Evolutionary conservation across 202 grass and related monocot genomes (phyloP).

Genomic region (Schoenoplectus triqueter): DNA sequence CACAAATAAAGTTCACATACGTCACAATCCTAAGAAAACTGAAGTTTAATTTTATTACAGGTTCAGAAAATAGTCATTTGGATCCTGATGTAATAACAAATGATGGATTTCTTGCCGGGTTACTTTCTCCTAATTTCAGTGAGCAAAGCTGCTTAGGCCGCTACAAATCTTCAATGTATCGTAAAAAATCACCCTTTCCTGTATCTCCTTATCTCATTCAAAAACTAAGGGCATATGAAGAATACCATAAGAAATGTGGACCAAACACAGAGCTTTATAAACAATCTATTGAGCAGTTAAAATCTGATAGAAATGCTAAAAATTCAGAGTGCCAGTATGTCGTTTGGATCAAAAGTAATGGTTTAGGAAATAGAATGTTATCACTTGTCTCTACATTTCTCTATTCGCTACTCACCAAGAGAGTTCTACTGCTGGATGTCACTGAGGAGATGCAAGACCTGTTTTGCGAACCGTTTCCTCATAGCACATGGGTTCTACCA

Average conservation of each 20-base stretch:
- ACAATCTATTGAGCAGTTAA: slow-evolving; percentile 51
- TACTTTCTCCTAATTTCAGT: slow-evolving; percentile 56
- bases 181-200: slow-evolving; percentile 45
- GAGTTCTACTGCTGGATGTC: slow-evolving; percentile 59
- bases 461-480: slow-evolving; percentile 70
- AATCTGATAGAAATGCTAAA: slow-evolving; percentile 53
- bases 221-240: slow-evolving; percentile 59
- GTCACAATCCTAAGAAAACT: neutral
- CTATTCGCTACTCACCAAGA: slow-evolving; percentile 65
- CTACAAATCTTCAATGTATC: slow-evolving; percentile 41
- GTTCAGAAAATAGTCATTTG: neutral
- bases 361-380: slow-evolving; percentile 69
- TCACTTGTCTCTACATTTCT: slow-evolving; percentile 62
- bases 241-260: slow-evolving; percentile 54
- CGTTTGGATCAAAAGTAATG: slow-evolving; percentile 58
- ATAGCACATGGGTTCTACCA: slow-evolving; percentile 39
- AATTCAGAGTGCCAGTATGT: slow-evolving; percentile 55
- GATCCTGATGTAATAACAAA: slow-evolving; percentile 23
- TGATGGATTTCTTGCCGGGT: slow-evolving; percentile 51
- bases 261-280: slow-evolving; percentile 46
- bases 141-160: slow-evolving; percentile 50
- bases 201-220: slow-evolving; percentile 47
- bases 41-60: neutral
- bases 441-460: slow-evolving; percentile 50
- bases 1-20: neutral